These are phyloP conservation scores for Verticillium dahliae DNA, from an alignment of 2,329 filamentous ascomycete genomes.

Conservation along the genomic window DNA sequence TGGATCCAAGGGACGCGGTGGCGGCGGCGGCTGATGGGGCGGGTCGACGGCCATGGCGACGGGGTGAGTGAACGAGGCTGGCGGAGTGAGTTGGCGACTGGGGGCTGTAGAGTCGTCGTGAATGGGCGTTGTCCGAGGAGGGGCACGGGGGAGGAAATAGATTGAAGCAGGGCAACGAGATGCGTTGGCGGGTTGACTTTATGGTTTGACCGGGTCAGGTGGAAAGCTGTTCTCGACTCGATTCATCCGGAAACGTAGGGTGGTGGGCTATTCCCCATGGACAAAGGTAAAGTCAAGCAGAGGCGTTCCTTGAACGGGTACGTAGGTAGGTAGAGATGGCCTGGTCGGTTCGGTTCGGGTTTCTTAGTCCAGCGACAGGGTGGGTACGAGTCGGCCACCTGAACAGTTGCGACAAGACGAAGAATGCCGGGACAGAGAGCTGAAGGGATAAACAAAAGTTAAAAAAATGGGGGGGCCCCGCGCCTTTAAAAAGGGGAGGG, in stretches of 20 bases:
- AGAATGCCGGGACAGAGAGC: background rate
- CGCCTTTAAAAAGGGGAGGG: no score
- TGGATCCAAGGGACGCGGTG: slow-evolving; percentile 6
- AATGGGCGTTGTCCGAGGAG: slow-evolving; percentile 10
- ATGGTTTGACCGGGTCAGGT: background rate
- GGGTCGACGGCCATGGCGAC: background rate
- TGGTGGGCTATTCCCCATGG: background rate
- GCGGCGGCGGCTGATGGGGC: slow-evolving; percentile 4
- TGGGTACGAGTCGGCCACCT: no score
- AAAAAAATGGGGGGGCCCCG: no score
- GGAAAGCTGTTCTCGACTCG: background rate
- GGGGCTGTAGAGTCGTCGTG: background rate
- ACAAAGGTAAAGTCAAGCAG: background rate
- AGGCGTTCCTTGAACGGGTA: background rate
- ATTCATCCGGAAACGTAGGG: background rate
- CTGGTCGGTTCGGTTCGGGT: background rate
- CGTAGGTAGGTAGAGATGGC: background rate
- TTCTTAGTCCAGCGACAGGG: no score
- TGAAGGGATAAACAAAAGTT: background rate
- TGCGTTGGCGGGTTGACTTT: background rate
- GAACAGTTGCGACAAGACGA: no score
- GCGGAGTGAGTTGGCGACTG: background rate
- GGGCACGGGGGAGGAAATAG: background rate
- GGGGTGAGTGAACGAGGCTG: slow-evolving; percentile 4
- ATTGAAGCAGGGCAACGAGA: background rate